A percentile compares a stretch with the other conserved stretches of the same genome.
phyloP scores from a whole-genome alignment of 805 yeast genomes.

The Suhomyces vadensis region DNA sequence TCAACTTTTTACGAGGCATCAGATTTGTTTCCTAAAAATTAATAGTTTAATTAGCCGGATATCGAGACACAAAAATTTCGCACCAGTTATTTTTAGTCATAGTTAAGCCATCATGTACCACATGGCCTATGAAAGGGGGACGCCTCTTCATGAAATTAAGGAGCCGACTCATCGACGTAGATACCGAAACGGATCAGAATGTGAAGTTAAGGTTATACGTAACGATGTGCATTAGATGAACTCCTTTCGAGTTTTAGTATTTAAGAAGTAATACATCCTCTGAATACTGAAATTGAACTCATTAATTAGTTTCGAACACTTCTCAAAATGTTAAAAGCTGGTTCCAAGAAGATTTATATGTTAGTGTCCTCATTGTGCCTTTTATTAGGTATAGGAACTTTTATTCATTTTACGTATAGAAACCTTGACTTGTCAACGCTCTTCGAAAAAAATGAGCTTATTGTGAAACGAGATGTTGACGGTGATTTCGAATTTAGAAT shows the following conservation, averaged over 20 bases:
- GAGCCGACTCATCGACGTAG: not conserved
- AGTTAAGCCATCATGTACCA: slow-evolving; percentile 3
- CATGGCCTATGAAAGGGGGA: slow-evolving; percentile 3
- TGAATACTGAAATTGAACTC: too few species aligned
- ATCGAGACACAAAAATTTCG: not conserved
- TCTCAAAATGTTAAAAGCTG: not conserved
- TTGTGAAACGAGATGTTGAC: not conserved
- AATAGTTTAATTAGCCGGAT: not conserved
- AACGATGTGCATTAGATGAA: too few species aligned
- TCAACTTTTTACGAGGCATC: too few species aligned
- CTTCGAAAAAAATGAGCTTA: not conserved
- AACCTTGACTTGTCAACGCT: not conserved
- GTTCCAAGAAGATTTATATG: not conserved
- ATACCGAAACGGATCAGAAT: not conserved
- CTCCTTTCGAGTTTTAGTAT: too few species aligned
- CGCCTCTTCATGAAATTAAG: not conserved
- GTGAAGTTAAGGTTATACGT: too few species aligned
- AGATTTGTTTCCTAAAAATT: too few species aligned
- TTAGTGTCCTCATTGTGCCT: not conserved
- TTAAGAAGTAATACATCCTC: too few species aligned
- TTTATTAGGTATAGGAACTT: not conserved
- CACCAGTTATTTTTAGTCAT: not conserved
- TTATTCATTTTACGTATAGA: not conserved
- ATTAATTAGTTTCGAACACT: too few species aligned
- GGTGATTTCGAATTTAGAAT: slow-evolving; percentile 14